These are phyloP conservation scores for Botryosphaeria dothidea DNA, from an alignment of 2,329 filamentous ascomycete species.

Conservation along the genomic window DNA sequence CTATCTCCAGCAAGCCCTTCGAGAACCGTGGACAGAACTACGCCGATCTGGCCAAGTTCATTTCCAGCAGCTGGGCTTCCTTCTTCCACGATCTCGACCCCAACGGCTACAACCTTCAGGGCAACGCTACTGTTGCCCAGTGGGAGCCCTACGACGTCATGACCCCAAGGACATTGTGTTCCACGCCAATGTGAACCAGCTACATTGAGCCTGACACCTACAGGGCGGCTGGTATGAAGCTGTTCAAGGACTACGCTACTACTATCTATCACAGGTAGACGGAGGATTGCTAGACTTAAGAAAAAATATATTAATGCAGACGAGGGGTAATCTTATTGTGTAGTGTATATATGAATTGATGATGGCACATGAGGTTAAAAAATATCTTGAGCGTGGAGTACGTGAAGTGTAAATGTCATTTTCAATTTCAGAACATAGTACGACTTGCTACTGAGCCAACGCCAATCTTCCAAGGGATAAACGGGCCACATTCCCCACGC, in stretches of 20 bases:
- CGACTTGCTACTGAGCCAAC: too few relatives aligned
- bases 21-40: slow-evolving; percentile 38
- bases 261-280: slow-evolving; percentile 12
- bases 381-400: too few relatives aligned
- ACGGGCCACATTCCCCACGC: too few relatives aligned
- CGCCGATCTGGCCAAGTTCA: slow-evolving; percentile 42
- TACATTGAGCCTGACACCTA: slow-evolving; percentile 47
- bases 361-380: neutral
- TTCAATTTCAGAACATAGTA: too few relatives aligned
- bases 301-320: too few relatives aligned
- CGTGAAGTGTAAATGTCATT: too few relatives aligned
- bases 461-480: too few relatives aligned
- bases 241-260: slow-evolving; percentile 35
- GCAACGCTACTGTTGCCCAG: slow-evolving; percentile 28
- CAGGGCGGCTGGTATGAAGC: slow-evolving; percentile 45
- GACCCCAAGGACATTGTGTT: slow-evolving; percentile 46
- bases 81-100: slow-evolving; percentile 47
- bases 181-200: slow-evolving; percentile 47
- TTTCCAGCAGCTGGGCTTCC: slow-evolving; percentile 47
- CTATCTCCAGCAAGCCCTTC: slow-evolving; percentile 33
- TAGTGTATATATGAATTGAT: neutral
- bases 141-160: slow-evolving; percentile 45
- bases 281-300: too few relatives aligned
- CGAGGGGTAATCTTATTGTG: neutral
- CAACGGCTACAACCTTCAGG: slow-evolving; percentile 30